Evolutionary conservation across 352 stramenopile species (phyloP).

Genomic region (Globisporangium spinosum): DNA sequence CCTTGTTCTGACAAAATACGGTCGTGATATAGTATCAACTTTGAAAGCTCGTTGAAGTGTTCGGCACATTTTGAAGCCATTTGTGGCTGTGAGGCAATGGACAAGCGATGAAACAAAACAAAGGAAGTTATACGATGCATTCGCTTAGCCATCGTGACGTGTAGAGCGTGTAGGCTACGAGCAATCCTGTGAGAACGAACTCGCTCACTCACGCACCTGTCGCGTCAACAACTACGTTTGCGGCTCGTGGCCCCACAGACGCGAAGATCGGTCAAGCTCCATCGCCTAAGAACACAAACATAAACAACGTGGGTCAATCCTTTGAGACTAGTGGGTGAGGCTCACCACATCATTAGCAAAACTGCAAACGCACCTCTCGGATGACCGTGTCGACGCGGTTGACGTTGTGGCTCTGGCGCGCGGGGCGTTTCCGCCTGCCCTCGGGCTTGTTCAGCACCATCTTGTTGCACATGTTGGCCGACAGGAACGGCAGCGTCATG

Average conservation of each 20-base stretch:
- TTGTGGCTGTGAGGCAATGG: too few relatives aligned
- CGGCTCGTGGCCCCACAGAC: slow-evolving; percentile 31
- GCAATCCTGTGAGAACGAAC: too few relatives aligned
- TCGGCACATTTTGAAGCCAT: too few relatives aligned
- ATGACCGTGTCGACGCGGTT: slow-evolving; percentile 66
- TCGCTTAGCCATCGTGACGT: too few relatives aligned
- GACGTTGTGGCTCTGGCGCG: slow-evolving; percentile 33
- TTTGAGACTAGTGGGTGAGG: not conserved
- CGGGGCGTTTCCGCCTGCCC: slow-evolving; percentile 50
- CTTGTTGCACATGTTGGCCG: slow-evolving; percentile 56
- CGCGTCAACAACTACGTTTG: slow-evolving; percentile 5
- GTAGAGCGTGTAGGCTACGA: too few relatives aligned
- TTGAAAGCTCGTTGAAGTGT: too few relatives aligned
- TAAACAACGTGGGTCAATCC: not conserved
- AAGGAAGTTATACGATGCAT: too few relatives aligned
- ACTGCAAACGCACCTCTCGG: slow-evolving; percentile 36
- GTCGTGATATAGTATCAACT: too few relatives aligned
- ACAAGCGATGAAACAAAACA: too few relatives aligned
- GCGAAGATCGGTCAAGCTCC: slow-evolving; percentile 63
- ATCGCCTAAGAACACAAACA: slow-evolving; percentile 33
- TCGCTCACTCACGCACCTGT: too few relatives aligned
- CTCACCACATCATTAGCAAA: not conserved
- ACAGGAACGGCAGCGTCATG: slow-evolving; percentile 71
- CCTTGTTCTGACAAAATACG: too few relatives aligned
- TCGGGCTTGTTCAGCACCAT: slow-evolving; percentile 73